Base-by-base conservation (phyloP, 116 monocot genomes). In the Papilionanthe hybrid region DNA sequence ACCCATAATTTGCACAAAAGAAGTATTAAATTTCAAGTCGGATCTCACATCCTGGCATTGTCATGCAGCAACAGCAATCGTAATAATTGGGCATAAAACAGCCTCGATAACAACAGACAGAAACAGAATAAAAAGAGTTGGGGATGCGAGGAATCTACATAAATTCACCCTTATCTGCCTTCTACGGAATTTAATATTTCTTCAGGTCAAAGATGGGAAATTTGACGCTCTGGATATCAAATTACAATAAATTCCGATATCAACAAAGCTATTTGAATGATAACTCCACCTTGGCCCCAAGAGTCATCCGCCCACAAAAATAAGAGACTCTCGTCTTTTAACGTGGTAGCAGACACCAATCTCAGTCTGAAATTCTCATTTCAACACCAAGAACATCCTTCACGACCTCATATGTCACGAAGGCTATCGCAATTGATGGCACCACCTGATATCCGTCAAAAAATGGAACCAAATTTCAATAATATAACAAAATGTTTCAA, bases 381-480 rank as follows among this genome's bases (percentile, higher is more conserved):
- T 99, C 99, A 76, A 93, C 99, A 43, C 99, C 99, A 77, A 95
- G 93, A 60, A 99, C 53, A 85, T 99, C 95, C 85, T 99, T 95
- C 67, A 92, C 93, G 27, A 83, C 82, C 86, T 99, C 95, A 30
- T 99, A 99, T 1, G 93, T 86, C 77, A 99, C 99, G 80, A 99
- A 99, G 22, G 99, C 99, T 82, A 99, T 91, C 13, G 99, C 92
- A 82, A 99, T 93, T 1, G 95, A 99, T 45, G 95, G 99, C 45
- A 99, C 93, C 78, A 99, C 99, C 99, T 95, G 90, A 82, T 53
- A 53, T 17, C 4, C 53, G 17, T 17, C 17, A 53, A 53, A 53
- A 53, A 53, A 3, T 3, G 53, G 53, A 13, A 53, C 53, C 53
- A 53, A 53, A 53, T 53, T 53, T 53, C 53, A 53, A 53, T 53